phyloP scores from a whole-genome alignment of 495 filamentous ascomycete genomes.

The Tuber umbilicatum region DNA sequence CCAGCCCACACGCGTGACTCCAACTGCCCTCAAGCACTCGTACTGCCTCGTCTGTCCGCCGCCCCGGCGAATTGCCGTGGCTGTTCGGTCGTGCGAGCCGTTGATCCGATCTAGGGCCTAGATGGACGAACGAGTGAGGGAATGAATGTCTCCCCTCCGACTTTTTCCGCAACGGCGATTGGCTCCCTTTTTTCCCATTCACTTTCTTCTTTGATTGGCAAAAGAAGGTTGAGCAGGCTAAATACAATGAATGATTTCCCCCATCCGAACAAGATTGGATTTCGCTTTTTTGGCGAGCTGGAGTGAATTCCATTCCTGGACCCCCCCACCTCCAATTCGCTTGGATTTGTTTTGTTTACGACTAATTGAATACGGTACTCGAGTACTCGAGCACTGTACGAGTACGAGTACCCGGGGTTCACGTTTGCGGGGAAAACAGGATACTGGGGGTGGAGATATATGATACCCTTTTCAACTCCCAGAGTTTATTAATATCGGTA shows the following conservation, averaged over 20 bases:
- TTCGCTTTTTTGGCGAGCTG: constrained; percentile 17
- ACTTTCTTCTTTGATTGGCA: constrained; percentile 19
- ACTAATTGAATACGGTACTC: no score
- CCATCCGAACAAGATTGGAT: constrained; percentile 23
- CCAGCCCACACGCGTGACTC: constrained; percentile 31
- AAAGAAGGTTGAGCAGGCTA: neutral
- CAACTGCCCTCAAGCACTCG: constrained; percentile 1
- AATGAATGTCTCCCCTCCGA: constrained; percentile 16
- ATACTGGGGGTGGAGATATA: neutral
- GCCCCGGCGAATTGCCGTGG: constrained; percentile 26
- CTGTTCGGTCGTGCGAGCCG: constrained; percentile 33
- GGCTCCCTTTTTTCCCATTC: constrained; percentile 11
- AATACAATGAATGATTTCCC: constrained; percentile 21
- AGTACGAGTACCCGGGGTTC: constrained; percentile 29
- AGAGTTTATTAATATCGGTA: neutral
- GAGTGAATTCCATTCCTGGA: constrained; percentile 8
- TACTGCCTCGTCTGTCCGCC: constrained; percentile 4
- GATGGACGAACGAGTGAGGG: constrained; percentile 2
- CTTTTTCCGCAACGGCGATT: constrained; percentile 27
- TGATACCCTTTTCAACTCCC: neutral
- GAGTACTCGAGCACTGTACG: no score
- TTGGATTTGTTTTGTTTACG: neutral
- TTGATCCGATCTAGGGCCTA: constrained; percentile 24
- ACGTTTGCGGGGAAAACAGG: constrained; percentile 23
- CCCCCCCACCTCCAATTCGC: neutral